A percentile compares a stretch with the other conserved stretches of the same genome.
These are phyloP conservation scores for Sphagnum magellanicum DNA, from an alignment of 228 moss, liverwort and hornwort genomes.

Conservation along the genomic window DNA sequence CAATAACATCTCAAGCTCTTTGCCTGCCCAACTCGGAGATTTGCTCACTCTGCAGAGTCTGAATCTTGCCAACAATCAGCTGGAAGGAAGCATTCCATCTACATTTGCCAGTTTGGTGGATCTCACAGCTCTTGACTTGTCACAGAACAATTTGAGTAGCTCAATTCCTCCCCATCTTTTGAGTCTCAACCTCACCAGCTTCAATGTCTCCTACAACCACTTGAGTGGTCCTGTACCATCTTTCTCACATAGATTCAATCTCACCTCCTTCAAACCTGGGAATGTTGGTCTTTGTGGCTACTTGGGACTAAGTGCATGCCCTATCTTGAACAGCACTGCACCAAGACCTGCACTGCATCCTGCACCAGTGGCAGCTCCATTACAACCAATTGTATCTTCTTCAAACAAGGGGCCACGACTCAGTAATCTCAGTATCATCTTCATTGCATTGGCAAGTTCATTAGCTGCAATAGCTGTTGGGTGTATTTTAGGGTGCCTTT, in stretches of 20 bases:
- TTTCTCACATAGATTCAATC: slow-evolving; percentile 42
- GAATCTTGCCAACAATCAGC: slow-evolving; percentile 47
- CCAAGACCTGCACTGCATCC: slow-evolving; percentile 25
- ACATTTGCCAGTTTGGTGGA: slow-evolving; percentile 27
- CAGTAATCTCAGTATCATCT: slow-evolving; percentile 46
- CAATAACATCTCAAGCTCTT: slow-evolving; percentile 47
- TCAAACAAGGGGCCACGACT: slow-evolving; percentile 16
- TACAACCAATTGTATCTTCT: background rate
- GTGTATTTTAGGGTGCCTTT: slow-evolving; percentile 31
- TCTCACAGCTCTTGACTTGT: background rate
- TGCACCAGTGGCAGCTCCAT: background rate
- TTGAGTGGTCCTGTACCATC: slow-evolving; percentile 72
- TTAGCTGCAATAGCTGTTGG: slow-evolving; percentile 36
- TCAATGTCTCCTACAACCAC: slow-evolving; percentile 78
- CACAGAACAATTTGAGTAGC: background rate
- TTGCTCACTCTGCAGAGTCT: slow-evolving; percentile 38
- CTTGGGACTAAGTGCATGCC: slow-evolving; percentile 39
- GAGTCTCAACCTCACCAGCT: slow-evolving; percentile 25
- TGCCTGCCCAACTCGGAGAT: slow-evolving; percentile 41
- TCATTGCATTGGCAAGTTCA: slow-evolving; percentile 63
- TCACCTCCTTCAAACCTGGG: slow-evolving; percentile 44
- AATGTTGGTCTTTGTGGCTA: slow-evolving; percentile 63
- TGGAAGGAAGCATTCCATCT: slow-evolving; percentile 43
- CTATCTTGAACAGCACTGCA: background rate
- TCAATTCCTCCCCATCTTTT: slow-evolving; percentile 10